Percentiles rank a stretch among this genome's conserved stretches.
These are phyloP conservation scores for Cyberlindnera mycetangii DNA, from an alignment of 805 yeast species.

Conservation along the genomic window DNA sequence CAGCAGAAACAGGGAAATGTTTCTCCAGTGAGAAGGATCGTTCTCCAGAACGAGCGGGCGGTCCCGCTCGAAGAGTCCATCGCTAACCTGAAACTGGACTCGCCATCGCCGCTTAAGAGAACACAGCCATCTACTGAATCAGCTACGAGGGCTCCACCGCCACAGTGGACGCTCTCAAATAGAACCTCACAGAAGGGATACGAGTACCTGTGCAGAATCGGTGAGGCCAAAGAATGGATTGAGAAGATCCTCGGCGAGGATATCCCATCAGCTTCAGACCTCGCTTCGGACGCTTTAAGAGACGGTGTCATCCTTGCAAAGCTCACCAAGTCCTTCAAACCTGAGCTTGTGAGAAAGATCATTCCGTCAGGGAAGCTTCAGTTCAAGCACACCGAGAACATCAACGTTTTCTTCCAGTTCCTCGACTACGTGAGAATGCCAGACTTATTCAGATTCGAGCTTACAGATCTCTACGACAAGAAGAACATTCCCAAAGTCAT, in stretches of 20 bases:
- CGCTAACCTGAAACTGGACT: slow-evolving; percentile 22
- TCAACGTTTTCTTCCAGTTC: slow-evolving; percentile 74
- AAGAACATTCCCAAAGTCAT: slow-evolving; percentile 92
- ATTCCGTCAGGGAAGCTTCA: slow-evolving; percentile 63
- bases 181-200: slow-evolving; percentile 44
- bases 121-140: slow-evolving; percentile 6
- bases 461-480: slow-evolving; percentile 89
- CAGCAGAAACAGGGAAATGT: neutral
- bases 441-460: slow-evolving; percentile 82
- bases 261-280: slow-evolving; percentile 53
- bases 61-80: slow-evolving; percentile 20
- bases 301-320: slow-evolving; percentile 87
- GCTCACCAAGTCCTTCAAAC: slow-evolving; percentile 67
- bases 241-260: slow-evolving; percentile 57
- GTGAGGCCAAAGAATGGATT: slow-evolving; percentile 81
- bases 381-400: slow-evolving; percentile 90
- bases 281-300: slow-evolving; percentile 59
- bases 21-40: slow-evolving; percentile 8
- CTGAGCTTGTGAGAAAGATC: slow-evolving; percentile 54
- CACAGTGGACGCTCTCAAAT: slow-evolving; percentile 17
- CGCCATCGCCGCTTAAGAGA: slow-evolving; percentile 28
- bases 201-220: slow-evolving; percentile 77
- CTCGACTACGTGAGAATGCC: slow-evolving; percentile 74
- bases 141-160: slow-evolving; percentile 7
- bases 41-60: slow-evolving; percentile 13